phyloP scores from a whole-genome alignment of 352 stramenopile species.

The Pythium pyrilobum region DNA sequence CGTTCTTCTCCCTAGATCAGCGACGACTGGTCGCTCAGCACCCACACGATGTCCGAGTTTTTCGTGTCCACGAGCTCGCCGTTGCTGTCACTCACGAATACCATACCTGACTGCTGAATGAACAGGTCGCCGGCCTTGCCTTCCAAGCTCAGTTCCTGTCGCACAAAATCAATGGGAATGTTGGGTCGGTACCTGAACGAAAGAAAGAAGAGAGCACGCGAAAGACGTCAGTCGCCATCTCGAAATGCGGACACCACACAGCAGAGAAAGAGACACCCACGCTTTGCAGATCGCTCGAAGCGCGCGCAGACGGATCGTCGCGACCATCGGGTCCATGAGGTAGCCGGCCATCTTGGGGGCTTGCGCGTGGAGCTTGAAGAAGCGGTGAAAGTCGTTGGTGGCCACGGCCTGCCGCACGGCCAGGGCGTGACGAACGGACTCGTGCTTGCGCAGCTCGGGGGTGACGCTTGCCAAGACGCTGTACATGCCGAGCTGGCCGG shows the following conservation, averaged over 20 bases:
- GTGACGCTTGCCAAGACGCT: constrained; percentile 60
- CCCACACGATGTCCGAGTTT: constrained; percentile 78
- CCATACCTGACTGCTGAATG: constrained; percentile 66
- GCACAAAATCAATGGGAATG: constrained; percentile 68
- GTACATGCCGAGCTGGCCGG: constrained; percentile 84
- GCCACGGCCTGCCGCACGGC: constrained; percentile 74
- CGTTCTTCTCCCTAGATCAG: constrained; percentile 77
- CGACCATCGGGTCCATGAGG: constrained; percentile 84
- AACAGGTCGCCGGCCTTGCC: constrained; percentile 68
- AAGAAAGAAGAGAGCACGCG: not conserved
- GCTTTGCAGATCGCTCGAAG: constrained; percentile 87
- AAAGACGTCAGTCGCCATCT: constrained; percentile 14
- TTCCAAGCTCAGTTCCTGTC: constrained; percentile 66
- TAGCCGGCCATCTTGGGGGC: constrained; percentile 89
- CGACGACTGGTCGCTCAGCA: constrained; percentile 71
- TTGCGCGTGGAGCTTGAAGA: constrained; percentile 85
- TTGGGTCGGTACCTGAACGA: constrained; percentile 60
- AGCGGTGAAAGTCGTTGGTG: constrained; percentile 85
- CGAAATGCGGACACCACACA: not conserved
- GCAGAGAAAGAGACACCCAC: constrained; percentile 48
- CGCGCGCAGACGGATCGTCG: constrained; percentile 71
- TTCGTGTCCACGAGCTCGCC: constrained; percentile 69
- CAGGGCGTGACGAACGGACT: constrained; percentile 66
- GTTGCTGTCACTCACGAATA: constrained; percentile 59
- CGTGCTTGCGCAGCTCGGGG: constrained; percentile 39